Base-by-base conservation (phyloP, 1,284 basidiomycete species). In the Ceratobasidium theobromae region DNA sequence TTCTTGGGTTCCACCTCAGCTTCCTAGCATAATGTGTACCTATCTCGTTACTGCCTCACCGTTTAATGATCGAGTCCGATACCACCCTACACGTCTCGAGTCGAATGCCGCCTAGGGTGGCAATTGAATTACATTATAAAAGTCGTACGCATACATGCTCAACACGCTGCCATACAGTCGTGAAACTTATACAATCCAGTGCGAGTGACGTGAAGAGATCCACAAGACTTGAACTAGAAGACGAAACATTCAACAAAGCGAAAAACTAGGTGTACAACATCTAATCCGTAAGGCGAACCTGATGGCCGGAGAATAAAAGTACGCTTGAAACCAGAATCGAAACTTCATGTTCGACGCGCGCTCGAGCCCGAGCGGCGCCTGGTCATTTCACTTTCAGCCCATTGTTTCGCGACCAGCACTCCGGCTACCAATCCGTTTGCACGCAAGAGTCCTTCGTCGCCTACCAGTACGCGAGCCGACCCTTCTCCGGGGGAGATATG, bases 321-420 rank as follows among this genome's bases (percentile, higher is more conserved):
- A 45, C 25, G 12, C 6, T 18, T 25, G 41, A 27, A 53, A 53
- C 33, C 32, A 58, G 5, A 58, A 58, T 58, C 27, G 51, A 38
- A 38, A 40, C n/a, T n/a, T 62, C 46, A 62, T 32, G 45, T 16
- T 32, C 57, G 57, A 35, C 57, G 57, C 21, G 53, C 41, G 40
- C 40, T 58, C 11, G n/a, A n/a, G n/a, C n/a, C n/a, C n/a, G 58
- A 51, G 46, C 58, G 58, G 43, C 57, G 43, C 48, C 58, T 51
- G 35, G 48, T 25, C 58, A 64, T 51, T 52, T 64, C 58, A 52
- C 43, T 48, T 30, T 64, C 58, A 18, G 58, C 58, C 46, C 58
- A 40, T 35, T 64, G 58, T 18, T 64, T 64, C 33, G 58, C 58
- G 25, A 48, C 58, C 35, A 64, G 52, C 58, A 64, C 49, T 28